phyloP scores from a whole-genome alignment of 2,329 filamentous ascomycete genomes.

The Apiospora pterosperma region DNA sequence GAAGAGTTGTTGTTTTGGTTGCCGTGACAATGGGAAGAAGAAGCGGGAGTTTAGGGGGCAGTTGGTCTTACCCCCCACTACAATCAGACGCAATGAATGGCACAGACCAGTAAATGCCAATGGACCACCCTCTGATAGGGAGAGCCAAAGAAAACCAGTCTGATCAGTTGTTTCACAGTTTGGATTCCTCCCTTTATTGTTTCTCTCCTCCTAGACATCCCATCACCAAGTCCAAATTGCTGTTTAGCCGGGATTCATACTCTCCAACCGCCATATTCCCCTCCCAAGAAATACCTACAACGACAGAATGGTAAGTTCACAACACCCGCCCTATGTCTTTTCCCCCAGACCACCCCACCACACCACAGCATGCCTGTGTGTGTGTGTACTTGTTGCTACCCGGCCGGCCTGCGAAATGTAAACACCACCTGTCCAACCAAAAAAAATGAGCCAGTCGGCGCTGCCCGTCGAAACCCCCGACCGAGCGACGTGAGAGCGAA shows the following conservation, averaged over 20 bases:
- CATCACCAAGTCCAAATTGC: constrained; percentile 18
- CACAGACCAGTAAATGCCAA: constrained; percentile 16
- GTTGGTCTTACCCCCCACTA: not conserved
- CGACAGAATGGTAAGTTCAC: constrained; percentile 34
- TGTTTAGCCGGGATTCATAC: constrained; percentile 6
- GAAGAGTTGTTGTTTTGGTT: constrained; percentile 15
- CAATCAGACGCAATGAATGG: constrained; percentile 12
- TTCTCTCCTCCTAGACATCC: constrained; percentile 21
- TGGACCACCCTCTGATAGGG: constrained; percentile 1
- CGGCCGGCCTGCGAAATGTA: not conserved
- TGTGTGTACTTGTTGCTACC: not conserved
- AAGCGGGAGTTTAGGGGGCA: not conserved
- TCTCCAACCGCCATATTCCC: not conserved
- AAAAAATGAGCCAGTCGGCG: not conserved
- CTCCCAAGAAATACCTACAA: constrained; percentile 7
- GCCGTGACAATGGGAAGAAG: constrained; percentile 27
- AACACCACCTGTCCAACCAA: not conserved
- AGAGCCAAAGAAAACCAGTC: constrained; percentile 4
- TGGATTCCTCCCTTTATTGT: constrained; percentile 3
- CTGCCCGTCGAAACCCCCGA: constrained; percentile 4
- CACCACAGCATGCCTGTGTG: not conserved
- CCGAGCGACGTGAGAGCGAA: not conserved
- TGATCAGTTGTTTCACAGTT: constrained; percentile 8
- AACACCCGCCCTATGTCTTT: not conserved
- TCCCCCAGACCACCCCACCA: not conserved